Evolutionary conservation across 1,139 yeast species (phyloP), one percentile per base, ranked within the genome.

Genomic region (Taiozyma sp.): DNA sequence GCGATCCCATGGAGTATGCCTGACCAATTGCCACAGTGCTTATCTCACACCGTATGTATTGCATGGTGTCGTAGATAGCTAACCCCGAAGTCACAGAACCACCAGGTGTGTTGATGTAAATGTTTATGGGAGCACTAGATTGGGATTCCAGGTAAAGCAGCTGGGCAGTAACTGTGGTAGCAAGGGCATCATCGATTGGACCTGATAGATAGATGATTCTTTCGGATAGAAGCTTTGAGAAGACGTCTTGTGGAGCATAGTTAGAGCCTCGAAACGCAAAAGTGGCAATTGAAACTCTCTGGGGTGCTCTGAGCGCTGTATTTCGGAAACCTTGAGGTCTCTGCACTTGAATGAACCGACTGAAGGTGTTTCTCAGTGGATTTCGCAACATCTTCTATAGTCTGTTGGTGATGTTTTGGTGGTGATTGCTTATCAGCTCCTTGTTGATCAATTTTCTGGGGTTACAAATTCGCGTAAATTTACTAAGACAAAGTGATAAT

Each of bases 41-140:
- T 8, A 67, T 68, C 6, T 68, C 68, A 30, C 66, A 56, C 28
- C 56, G 51, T 44, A 67, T 63, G 48, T 65, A 68, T 52, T 67
- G 69, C 62, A 67, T 67, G 14, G 71, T 67, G 48, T 67, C 71
- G 45, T 67, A 66, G 32, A 67, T 63, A 6, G 70, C 68, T 43
- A 67, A 53, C 1, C 71, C 71, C 5, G 69, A 62, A 4, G 68
- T 66, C 42, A 67, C 67, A 13, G 62, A 58, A 3, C 71, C 71
- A 2, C 71, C 71, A 4, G 69, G 68, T 1, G 70, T 65, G 49
- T 67, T 67, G 51, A 67, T 66, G 52, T 67, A 68, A 43, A 67
- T 53, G 53, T 61, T 59, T 39, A 67, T 66, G 8, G 69, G 67
- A 37, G 61, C 54, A 4, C 57, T 51, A 9, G 67, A 62, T 44